phyloP scores from a whole-genome alignment of 768 basidiomycete genomes.

The Holtermanniella nyarrowii region DNA sequence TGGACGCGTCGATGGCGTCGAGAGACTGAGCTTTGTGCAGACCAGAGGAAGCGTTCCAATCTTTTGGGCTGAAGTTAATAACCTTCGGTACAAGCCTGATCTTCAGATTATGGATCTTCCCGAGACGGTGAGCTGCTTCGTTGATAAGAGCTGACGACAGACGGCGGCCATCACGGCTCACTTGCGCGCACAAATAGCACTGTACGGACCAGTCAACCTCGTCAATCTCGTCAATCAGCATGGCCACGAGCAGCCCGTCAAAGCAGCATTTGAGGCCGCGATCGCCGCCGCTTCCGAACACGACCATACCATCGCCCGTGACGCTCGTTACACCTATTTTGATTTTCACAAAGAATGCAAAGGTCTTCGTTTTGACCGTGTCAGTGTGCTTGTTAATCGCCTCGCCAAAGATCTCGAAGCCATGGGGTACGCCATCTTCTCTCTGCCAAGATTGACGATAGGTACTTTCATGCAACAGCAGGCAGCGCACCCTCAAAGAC shows the following conservation, averaged over 20 bases:
- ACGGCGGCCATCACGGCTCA: conserved; percentile 61
- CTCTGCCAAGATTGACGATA: conserved; percentile 30
- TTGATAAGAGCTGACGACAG: conserved; percentile 42
- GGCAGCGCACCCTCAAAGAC: conserved; percentile 46
- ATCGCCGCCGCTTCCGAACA: conserved; percentile 50
- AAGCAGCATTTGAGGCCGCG: conserved; percentile 83
- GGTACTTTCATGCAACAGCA: conserved; percentile 56
- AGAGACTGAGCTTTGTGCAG: conserved; percentile 72
- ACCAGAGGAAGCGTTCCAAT: conserved; percentile 86
- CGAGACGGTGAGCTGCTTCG: conserved; percentile 56
- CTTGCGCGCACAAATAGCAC: conserved; percentile 57
- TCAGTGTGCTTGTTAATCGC: conserved; percentile 66
- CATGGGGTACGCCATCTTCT: conserved; percentile 16
- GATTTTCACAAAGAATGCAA: conserved; percentile 96
- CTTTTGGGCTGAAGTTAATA: conserved; percentile 96
- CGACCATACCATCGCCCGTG: conserved; percentile 46
- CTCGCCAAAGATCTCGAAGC: conserved; percentile 51
- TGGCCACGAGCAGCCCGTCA: conserved; percentile 83
- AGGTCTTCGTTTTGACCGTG: conserved; percentile 88
- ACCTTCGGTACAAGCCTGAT: conserved; percentile 89
- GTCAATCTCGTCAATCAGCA: conserved; percentile 91
- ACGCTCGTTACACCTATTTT: conserved; percentile 83
- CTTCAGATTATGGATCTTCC: conserved; percentile 88
- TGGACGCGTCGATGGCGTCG: conserved; percentile 39
- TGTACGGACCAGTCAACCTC: conserved; percentile 67